Evolutionary conservation across 106 monocot genomes (phyloP).

Genomic region (Amphibolis antarctica): DNA sequence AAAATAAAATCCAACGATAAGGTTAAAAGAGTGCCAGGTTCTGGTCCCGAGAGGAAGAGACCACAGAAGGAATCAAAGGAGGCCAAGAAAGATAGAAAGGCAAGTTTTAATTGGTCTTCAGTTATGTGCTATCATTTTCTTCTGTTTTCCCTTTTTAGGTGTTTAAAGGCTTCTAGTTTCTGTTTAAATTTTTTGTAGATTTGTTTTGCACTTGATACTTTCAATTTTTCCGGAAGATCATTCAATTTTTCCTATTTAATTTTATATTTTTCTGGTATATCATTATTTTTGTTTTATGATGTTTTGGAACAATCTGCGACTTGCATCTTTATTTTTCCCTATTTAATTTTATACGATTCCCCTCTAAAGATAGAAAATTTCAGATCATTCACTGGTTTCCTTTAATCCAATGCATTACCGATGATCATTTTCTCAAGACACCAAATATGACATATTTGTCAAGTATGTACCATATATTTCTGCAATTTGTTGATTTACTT

Average conservation of each 20-base stretch:
- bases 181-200: background rate
- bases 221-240: background rate
- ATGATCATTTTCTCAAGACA: no score
- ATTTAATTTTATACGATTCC: no score
- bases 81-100: constrained; percentile 96
- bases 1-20: constrained; percentile 33
- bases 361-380: no score
- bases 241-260: background rate
- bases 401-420: no score
- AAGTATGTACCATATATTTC: no score
- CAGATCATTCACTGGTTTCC: no score
- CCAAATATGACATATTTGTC: no score
- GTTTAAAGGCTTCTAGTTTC: background rate
- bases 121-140: background rate
- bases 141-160: background rate
- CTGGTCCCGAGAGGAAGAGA: constrained; percentile 19
- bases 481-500: no score
- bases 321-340: no score
- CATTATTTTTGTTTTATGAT: no score
- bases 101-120: constrained; percentile 5
- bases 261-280: background rate
- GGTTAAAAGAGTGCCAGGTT: constrained; percentile 20
- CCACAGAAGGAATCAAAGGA: constrained; percentile 60
- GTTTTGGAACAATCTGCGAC: no score
- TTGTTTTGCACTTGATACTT: background rate